Evolutionary conservation across 148 eudicot genomes (phyloP).

Genomic region (Vaccinium myrtillus): DNA sequence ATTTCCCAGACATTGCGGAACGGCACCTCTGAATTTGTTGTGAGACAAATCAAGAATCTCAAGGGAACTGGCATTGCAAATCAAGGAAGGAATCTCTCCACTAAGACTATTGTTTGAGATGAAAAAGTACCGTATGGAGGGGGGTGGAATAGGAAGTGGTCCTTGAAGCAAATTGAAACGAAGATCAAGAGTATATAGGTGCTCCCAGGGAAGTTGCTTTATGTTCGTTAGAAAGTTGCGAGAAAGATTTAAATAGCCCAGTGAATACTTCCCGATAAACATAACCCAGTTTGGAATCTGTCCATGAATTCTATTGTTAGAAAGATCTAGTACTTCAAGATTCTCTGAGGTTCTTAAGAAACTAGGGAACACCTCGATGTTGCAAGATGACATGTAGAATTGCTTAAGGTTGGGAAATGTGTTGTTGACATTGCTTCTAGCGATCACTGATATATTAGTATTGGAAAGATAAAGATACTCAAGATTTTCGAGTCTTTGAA

Average conservation of each 20-base stretch:
- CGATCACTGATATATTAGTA: conserved; percentile 3
- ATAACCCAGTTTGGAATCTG: conserved; percentile 6
- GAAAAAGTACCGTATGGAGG: too few relatives aligned
- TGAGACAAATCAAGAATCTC: background rate
- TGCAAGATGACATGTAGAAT: conserved; percentile 18
- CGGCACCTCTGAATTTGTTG: background rate
- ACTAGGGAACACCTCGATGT: conserved; percentile 15
- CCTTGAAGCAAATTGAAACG: too few relatives aligned
- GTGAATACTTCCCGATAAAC: background rate
- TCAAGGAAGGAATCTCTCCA: conserved; percentile 36
- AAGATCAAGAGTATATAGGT: background rate
- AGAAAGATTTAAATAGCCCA: background rate
- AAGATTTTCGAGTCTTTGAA: conserved; percentile 9
- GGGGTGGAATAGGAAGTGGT: too few relatives aligned
- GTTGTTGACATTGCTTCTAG: background rate
- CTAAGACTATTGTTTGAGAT: background rate
- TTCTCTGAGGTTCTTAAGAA: conserved; percentile 5
- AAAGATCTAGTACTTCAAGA: accelerated
- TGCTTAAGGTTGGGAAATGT: background rate
- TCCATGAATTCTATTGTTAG: background rate
- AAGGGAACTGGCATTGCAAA: conserved; percentile 26
- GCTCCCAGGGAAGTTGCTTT: conserved; percentile 8
- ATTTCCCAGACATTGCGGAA: conserved; percentile 18
- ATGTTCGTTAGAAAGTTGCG: conserved; percentile 24
- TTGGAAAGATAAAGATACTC: conserved; percentile 3